phyloP scores from a whole-genome alignment of 176 grass and related monocot species.

The Triticum aestivum region DNA sequence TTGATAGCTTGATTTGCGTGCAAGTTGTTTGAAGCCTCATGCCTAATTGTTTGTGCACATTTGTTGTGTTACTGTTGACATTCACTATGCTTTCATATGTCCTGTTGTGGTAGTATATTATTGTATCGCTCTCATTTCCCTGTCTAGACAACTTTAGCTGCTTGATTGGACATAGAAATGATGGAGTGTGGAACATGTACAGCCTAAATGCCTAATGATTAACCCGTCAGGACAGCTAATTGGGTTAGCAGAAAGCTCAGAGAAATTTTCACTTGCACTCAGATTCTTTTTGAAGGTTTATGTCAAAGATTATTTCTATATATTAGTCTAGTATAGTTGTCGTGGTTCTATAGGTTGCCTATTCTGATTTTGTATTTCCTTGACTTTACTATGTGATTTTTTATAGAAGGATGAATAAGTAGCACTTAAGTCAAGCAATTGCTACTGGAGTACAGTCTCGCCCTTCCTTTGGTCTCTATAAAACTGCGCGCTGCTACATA shows the following conservation, averaged over 20 bases:
- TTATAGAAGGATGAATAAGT: not conserved
- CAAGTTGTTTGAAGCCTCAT: not conserved
- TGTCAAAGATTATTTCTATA: not conserved
- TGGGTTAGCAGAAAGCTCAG: not conserved
- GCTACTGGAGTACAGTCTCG: not conserved
- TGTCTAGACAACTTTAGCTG: not conserved
- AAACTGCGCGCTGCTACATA: slow-evolving; percentile 10
- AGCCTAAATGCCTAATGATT: not conserved
- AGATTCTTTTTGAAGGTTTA: not conserved
- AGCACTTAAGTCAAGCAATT: not conserved
- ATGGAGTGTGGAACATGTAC: not conserved
- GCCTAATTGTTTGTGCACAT: not conserved
- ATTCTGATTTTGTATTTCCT: not conserved
- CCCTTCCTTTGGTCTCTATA: not conserved
- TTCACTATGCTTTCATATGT: not conserved
- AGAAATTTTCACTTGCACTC: not conserved
- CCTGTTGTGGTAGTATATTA: not conserved
- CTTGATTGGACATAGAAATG: not conserved
- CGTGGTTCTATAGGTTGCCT: not conserved
- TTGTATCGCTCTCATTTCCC: not conserved
- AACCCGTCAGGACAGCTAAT: not conserved
- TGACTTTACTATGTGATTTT: not conserved
- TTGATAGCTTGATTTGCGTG: not conserved
- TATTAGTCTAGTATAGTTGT: not conserved
- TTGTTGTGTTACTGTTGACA: not conserved